Conservation (phyloP, 768 basidiomycete genomes). For the Kwoniella newhampshirensis region DNA sequence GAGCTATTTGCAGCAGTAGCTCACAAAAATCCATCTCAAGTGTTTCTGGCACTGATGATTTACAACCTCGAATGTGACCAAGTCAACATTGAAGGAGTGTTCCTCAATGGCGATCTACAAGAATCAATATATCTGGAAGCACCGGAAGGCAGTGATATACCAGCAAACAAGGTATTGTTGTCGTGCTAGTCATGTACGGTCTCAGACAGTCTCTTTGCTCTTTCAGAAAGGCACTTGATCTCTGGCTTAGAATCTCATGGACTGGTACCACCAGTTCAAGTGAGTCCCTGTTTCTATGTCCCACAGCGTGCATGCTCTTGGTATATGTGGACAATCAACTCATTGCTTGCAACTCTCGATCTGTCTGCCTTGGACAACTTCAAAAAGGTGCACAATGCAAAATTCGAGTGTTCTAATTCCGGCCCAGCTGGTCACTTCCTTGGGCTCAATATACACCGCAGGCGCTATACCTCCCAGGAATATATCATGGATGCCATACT, state of each 20-base stretch:
- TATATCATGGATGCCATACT: slow-evolving; percentile 6
- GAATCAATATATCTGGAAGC: slow-evolving; percentile 14
- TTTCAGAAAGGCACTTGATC: slow-evolving; percentile 25
- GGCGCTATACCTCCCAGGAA: slow-evolving; percentile 18
- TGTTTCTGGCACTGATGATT: slow-evolving; percentile 20
- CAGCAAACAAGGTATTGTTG: slow-evolving; percentile 2
- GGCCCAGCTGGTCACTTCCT: slow-evolving; percentile 26
- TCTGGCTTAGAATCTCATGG: slow-evolving; percentile 21
- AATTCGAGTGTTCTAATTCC: slow-evolving; percentile 15
- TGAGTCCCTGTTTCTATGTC: slow-evolving; percentile 8
- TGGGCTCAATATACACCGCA: slow-evolving; percentile 46
- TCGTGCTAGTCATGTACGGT: slow-evolving; percentile 23
- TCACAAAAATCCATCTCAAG: slow-evolving; percentile 12
- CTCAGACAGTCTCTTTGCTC: slow-evolving; percentile 21
- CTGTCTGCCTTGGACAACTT: slow-evolving; percentile 5
- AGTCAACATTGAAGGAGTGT: slow-evolving; percentile 23
- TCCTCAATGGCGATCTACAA: slow-evolving; percentile 21
- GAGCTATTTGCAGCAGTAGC: slow-evolving; percentile 26
- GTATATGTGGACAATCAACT: slow-evolving; percentile 28
- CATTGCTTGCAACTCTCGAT: slow-evolving; percentile 15
- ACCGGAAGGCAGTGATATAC: slow-evolving; percentile 13
- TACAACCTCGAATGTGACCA: slow-evolving; percentile 20
- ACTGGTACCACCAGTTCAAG: slow-evolving; percentile 4
- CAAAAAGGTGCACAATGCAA: slow-evolving; percentile 7
- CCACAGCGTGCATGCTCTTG: slow-evolving; percentile 7